Evolutionary conservation across 2,329 filamentous ascomycete genomes (phyloP).

Genomic region (Fusarium metavorans): DNA sequence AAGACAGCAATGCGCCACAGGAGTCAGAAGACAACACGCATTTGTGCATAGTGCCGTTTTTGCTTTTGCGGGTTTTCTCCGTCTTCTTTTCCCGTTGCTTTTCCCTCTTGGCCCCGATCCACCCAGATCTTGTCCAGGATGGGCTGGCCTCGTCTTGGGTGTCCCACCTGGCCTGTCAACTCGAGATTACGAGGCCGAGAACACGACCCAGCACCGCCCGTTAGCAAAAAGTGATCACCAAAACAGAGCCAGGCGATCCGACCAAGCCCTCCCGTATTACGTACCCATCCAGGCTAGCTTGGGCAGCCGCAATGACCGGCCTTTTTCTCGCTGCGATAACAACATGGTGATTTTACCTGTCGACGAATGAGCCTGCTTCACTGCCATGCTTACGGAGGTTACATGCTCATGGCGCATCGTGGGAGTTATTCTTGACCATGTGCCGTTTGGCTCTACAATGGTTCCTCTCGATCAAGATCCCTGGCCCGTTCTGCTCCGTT

Average conservation of each 20-base stretch:
- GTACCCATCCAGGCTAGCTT: slow-evolving; percentile 17
- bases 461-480: slow-evolving; percentile 1
- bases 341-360: slow-evolving; percentile 24
- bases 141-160: slow-evolving; percentile 16
- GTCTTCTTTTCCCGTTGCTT: slow-evolving; percentile 18
- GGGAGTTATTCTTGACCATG: slow-evolving; percentile 1
- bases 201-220: slow-evolving; percentile 17
- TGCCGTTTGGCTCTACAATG: slow-evolving; percentile 7
- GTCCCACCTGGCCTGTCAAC: slow-evolving; percentile 24
- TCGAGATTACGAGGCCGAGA: slow-evolving; percentile 35
- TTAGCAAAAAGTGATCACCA: slow-evolving; percentile 23
- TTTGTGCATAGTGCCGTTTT: slow-evolving; percentile 11
- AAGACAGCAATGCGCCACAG: slow-evolving; percentile 33
- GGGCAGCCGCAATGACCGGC: slow-evolving; percentile 7
- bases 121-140: slow-evolving; percentile 40
- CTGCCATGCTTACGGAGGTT: slow-evolving; percentile 3
- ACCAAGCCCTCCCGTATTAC: slow-evolving; percentile 32
- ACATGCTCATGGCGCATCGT: slow-evolving; percentile 1
- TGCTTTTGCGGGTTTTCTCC: slow-evolving; percentile 21
- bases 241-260: slow-evolving; percentile 14
- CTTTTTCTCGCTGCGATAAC: slow-evolving; percentile 14
- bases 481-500: background rate
- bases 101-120: slow-evolving; percentile 24
- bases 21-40: slow-evolving; percentile 13
- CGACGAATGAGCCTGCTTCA: slow-evolving; percentile 24